phyloP scores from a whole-genome alignment of 1,284 basidiomycete genomes.

The Ustilago lituana region DNA sequence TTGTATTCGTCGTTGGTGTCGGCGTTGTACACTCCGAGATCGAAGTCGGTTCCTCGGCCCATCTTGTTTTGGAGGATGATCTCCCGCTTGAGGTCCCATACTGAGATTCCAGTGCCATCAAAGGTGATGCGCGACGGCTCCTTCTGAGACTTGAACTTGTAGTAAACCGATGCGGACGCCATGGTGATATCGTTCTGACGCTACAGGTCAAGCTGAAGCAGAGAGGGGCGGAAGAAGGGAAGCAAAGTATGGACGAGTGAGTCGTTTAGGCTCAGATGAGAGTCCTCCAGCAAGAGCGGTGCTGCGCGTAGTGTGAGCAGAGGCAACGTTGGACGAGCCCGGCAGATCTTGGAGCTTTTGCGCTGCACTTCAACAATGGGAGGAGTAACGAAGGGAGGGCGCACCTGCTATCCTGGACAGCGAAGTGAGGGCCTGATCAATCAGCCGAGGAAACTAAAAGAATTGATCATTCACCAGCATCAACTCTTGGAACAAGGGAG shows the following conservation, averaged over 20 bases:
- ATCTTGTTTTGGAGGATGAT: conserved; percentile 96
- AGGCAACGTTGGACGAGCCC: conserved; percentile 1
- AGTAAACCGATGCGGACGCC: conserved; percentile 78
- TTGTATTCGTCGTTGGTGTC: conserved; percentile 76
- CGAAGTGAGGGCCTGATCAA: conserved; percentile 19
- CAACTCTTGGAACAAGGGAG: conserved; percentile 26
- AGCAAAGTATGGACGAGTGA: conserved; percentile 1
- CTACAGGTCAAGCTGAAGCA: not conserved
- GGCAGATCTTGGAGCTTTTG: conserved; percentile 6
- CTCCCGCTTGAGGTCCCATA: conserved; percentile 98
- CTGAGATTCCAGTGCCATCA: conserved; percentile 97
- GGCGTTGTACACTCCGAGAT: conserved; percentile 78
- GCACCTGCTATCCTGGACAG: conserved; percentile 3
- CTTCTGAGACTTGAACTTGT: conserved; percentile 95
- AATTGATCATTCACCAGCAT: conserved; percentile 53
- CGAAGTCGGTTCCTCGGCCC: conserved; percentile 95
- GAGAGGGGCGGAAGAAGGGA: not conserved
- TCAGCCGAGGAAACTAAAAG: conserved; percentile 35
- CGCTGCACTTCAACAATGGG: not conserved
- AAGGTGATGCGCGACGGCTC: conserved; percentile 95
- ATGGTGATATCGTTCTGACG: conserved; percentile 32
- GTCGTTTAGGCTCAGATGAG: conserved; percentile 6
- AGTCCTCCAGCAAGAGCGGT: too few relatives aligned
- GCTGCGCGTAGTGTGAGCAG: conserved; percentile 1
- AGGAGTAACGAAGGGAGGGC: not conserved